A percentile compares a stretch with the other conserved stretches of the same genome.
Conservation (phyloP, 169 alveolate genomes). For the Plasmodium coatneyi region DNA sequence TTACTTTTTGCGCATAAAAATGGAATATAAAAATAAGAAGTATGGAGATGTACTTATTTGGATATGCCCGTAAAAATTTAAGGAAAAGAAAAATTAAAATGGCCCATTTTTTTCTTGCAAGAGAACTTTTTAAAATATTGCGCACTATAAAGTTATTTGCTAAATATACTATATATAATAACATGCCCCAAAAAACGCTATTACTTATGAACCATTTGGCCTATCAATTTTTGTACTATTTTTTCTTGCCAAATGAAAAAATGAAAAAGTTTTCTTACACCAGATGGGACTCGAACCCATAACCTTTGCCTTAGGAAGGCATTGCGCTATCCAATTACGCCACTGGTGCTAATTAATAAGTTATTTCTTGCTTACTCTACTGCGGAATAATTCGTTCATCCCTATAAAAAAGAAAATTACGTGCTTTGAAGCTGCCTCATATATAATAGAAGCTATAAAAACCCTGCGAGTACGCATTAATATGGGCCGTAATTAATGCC, state of each 20-base stretch:
- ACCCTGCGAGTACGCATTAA: not conserved
- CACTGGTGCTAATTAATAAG: constrained; percentile 88
- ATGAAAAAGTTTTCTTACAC: constrained; percentile 78
- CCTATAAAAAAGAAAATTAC: not conserved
- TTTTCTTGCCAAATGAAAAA: not conserved
- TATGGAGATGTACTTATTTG: not conserved
- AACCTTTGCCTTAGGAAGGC: constrained; percentile 97
- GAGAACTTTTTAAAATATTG: not conserved
- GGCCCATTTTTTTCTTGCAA: not conserved
- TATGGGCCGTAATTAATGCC: not conserved
- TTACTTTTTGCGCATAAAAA: not conserved
- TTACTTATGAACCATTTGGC: not conserved
- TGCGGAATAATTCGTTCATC: not conserved
- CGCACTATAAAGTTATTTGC: not conserved
- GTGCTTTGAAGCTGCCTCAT: not conserved
- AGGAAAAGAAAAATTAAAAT: not conserved
- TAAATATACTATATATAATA: no score
- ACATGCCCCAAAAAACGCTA: not conserved
- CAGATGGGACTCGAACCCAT: constrained; percentile 97
- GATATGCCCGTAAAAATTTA: not conserved
- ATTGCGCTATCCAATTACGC: constrained; percentile 96
- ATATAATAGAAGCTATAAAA: not conserved
- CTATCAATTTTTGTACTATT: not conserved
- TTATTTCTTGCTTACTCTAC: not conserved
- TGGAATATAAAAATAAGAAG: not conserved